Evolutionary conservation across 176 grass and related monocot genomes (phyloP).

Genomic region (Ananas comosus): DNA sequence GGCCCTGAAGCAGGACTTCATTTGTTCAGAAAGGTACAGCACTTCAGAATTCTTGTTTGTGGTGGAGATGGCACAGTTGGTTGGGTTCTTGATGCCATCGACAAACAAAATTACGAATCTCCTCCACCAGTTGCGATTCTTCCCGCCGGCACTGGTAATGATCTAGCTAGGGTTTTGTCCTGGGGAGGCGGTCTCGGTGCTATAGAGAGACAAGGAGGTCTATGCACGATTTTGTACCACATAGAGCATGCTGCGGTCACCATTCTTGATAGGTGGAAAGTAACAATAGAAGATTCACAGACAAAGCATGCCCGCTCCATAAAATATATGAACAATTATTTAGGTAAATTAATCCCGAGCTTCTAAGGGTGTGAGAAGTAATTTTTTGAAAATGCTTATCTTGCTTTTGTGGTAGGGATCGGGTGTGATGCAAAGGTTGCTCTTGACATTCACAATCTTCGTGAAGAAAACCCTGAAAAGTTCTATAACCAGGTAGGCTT

Average conservation of each 20-base stretch:
- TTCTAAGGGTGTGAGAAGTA: neutral
- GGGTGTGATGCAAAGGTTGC: slow-evolving; percentile 99
- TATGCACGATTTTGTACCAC: slow-evolving; percentile 22
- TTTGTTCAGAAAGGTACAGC: slow-evolving; percentile 17
- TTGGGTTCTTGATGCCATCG: slow-evolving; percentile 22
- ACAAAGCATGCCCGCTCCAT: neutral
- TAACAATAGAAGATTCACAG: slow-evolving; percentile 15
- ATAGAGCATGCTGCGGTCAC: slow-evolving; percentile 30
- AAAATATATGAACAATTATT: slow-evolving; percentile 26
- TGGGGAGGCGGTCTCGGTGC: slow-evolving; percentile 24
- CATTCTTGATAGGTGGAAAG: slow-evolving; percentile 29
- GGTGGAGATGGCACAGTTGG: slow-evolving; percentile 27
- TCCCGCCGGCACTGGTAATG: slow-evolving; percentile 26
- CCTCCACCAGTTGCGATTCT: slow-evolving; percentile 28
- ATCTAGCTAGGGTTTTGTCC: slow-evolving; percentile 30
- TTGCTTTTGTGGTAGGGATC: slow-evolving; percentile 44
- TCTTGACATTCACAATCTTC: slow-evolving; percentile 85
- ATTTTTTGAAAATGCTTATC: slow-evolving; percentile 7
- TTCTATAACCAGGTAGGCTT: slow-evolving; percentile 78
- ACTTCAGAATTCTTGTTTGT: slow-evolving; percentile 28
- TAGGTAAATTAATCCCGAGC: slow-evolving; percentile 5
- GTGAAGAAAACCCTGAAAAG: slow-evolving; percentile 94
- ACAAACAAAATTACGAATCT: slow-evolving; percentile 26
- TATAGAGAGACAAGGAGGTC: slow-evolving; percentile 22
- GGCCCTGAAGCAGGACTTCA: slow-evolving; percentile 22